Conservation (phyloP, 2,329 filamentous ascomycete genomes). For the Colletotrichum falcatum region DNA sequence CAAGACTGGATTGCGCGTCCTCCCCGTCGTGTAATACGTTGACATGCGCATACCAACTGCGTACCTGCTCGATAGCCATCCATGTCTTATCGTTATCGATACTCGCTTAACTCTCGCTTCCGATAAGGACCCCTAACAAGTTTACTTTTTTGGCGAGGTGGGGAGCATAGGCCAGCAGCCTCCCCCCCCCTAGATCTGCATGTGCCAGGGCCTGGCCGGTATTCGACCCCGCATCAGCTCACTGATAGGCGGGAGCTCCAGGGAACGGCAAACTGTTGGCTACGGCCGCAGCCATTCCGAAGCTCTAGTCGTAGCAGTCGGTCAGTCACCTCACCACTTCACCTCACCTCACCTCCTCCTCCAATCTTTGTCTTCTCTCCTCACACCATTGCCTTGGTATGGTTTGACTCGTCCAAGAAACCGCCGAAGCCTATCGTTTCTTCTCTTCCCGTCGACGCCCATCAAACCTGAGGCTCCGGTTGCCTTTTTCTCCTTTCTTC, state of each 20-base stretch:
- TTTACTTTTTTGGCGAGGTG: background rate
- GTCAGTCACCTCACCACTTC: background rate
- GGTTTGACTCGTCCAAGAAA: background rate
- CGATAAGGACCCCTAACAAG: background rate
- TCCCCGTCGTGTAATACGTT: too few relatives aligned
- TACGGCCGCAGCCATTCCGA: too few relatives aligned
- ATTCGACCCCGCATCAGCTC: conserved; percentile 16
- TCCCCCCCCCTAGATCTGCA: conserved; percentile 2
- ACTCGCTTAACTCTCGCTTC: too few relatives aligned
- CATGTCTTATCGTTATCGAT: conserved; percentile 8
- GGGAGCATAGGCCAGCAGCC: conserved; percentile 1
- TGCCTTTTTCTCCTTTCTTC: background rate
- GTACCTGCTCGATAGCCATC: too few relatives aligned
- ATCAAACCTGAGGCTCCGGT: background rate
- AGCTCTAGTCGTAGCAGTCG: background rate
- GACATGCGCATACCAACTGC: too few relatives aligned
- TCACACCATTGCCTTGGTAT: background rate
- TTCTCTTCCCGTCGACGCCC: background rate
- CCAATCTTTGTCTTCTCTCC: background rate
- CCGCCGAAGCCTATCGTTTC: background rate
- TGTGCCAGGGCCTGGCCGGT: background rate
- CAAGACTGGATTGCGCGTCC: background rate
- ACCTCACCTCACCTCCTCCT: background rate
- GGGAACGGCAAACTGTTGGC: background rate
- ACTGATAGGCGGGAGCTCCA: conserved; percentile 32